Evolutionary conservation across 1,139 yeast species (phyloP).

Genomic region (Schizosaccharomyces versatilis): DNA sequence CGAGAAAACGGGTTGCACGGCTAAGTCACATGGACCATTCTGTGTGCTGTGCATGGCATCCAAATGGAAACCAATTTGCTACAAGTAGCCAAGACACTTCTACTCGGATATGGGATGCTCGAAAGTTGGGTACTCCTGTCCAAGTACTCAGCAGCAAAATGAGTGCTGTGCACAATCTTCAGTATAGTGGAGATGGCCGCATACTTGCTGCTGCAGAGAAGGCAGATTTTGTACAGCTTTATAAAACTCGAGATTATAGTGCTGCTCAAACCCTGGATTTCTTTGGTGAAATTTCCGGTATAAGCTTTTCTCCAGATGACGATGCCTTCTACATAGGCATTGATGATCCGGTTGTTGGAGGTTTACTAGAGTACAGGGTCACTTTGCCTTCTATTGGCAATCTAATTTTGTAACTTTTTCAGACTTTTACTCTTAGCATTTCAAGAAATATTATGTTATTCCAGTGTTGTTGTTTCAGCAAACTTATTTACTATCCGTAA

Average conservation of each 20-base stretch:
- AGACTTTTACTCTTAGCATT: background rate
- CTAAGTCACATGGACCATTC: conserved; percentile 30
- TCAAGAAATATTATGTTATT: background rate
- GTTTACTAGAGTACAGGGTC: conserved; percentile 26
- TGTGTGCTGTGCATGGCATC: conserved; percentile 40
- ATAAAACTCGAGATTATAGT: conserved; percentile 14
- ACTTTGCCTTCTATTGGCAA: background rate
- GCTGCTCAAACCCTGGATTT: conserved; percentile 30
- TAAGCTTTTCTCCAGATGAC: conserved; percentile 25
- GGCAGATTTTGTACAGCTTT: conserved; percentile 34
- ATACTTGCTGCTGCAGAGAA: conserved; percentile 37
- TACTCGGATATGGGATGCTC: conserved; percentile 31
- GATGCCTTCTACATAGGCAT: conserved; percentile 30
- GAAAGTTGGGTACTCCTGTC: conserved; percentile 22
- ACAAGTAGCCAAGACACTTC: conserved; percentile 46
- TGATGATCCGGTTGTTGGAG: conserved; percentile 37
- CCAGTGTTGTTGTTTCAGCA: background rate
- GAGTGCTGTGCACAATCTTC: conserved; percentile 32
- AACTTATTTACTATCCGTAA: background rate
- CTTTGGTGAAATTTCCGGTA: conserved; percentile 39
- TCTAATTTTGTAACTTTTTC: background rate
- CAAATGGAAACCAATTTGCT: conserved; percentile 25
- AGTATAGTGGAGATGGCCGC: conserved; percentile 25
- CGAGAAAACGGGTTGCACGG: too few relatives aligned
- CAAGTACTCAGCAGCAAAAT: conserved; percentile 22